These are phyloP conservation scores for Psilocybe subaeruginosa DNA, from an alignment of 768 basidiomycete species.

Conservation along the genomic window DNA sequence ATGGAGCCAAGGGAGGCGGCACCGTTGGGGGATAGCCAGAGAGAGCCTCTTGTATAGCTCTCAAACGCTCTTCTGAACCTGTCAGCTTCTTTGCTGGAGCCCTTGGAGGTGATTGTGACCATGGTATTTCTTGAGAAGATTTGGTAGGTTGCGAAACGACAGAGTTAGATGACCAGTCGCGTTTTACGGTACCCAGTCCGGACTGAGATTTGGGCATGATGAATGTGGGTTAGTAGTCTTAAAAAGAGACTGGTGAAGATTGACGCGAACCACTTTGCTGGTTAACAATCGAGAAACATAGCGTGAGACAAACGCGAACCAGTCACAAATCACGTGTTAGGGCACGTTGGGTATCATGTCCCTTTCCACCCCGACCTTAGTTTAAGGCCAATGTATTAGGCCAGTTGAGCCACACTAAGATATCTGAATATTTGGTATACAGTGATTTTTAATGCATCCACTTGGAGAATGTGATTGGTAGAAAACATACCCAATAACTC, in stretches of 20 bases:
- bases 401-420: too few species aligned
- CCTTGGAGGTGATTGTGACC: conserved; percentile 40
- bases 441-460: conserved; percentile 8
- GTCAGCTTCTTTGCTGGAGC: conserved; percentile 26
- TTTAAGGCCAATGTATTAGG: too few species aligned
- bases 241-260: background rate
- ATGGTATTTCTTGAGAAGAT: conserved; percentile 46
- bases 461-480: too few species aligned
- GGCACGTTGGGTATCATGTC: too few species aligned
- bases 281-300: background rate
- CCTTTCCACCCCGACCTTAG: too few species aligned
- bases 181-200: conserved; percentile 60
- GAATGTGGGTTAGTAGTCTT: background rate
- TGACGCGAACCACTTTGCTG: background rate
- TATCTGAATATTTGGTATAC: background rate
- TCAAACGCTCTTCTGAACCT: conserved; percentile 46
- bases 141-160: conserved; percentile 26
- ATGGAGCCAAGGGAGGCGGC: conserved; percentile 31
- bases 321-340: conserved; percentile 22
- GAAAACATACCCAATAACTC: too few species aligned
- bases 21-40: conserved; percentile 25
- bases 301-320: conserved; percentile 25
- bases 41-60: conserved; percentile 62
- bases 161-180: conserved; percentile 66
- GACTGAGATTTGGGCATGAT: conserved; percentile 39